Percentiles rank a stretch among this genome's conserved stretches.
phyloP scores from a whole-genome alignment of 345 rosid genomes.

The Eucalyptus melliodora region DNA sequence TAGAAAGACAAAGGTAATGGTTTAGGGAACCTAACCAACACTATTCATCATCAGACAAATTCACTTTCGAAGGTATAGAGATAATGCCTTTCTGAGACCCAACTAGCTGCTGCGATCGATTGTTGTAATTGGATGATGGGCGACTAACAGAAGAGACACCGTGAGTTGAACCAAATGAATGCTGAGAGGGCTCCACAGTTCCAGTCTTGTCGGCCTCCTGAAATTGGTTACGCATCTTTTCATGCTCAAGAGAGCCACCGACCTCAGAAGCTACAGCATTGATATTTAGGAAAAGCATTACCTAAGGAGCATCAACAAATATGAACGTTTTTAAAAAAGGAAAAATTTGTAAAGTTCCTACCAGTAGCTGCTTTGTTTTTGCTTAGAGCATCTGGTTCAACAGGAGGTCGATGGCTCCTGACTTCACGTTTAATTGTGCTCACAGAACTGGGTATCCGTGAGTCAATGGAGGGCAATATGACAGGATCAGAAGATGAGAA shows the following conservation, averaged over 20 bases:
- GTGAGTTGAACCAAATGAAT: slow-evolving; percentile 34
- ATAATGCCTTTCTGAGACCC: slow-evolving; percentile 61
- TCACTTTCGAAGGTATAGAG: neutral
- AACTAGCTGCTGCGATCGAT: slow-evolving; percentile 45
- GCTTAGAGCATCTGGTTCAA: slow-evolving; percentile 23
- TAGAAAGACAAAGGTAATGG: neutral
- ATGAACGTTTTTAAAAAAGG: neutral
- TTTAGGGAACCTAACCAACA: neutral
- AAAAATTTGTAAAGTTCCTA: neutral
- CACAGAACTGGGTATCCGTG: slow-evolving; percentile 11
- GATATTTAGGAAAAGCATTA: neutral
- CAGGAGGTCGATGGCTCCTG: slow-evolving; percentile 18
- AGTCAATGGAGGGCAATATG: slow-evolving; percentile 36
- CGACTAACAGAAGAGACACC: slow-evolving; percentile 53
- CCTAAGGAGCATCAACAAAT: neutral
- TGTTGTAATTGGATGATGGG: slow-evolving; percentile 68
- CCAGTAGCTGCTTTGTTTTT: slow-evolving; percentile 35
- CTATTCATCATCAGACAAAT: neutral
- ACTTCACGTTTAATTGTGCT: slow-evolving; percentile 39
- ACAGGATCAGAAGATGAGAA: slow-evolving; percentile 57
- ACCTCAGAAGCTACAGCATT: slow-evolving; percentile 25
- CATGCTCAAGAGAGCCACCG: slow-evolving; percentile 23
- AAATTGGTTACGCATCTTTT: slow-evolving; percentile 33
- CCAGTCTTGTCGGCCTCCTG: slow-evolving; percentile 45
- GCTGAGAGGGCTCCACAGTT: slow-evolving; percentile 32